Evolutionary conservation across 1,284 basidiomycete genomes (phyloP).

Genomic region (Sporisorium exsertum): DNA sequence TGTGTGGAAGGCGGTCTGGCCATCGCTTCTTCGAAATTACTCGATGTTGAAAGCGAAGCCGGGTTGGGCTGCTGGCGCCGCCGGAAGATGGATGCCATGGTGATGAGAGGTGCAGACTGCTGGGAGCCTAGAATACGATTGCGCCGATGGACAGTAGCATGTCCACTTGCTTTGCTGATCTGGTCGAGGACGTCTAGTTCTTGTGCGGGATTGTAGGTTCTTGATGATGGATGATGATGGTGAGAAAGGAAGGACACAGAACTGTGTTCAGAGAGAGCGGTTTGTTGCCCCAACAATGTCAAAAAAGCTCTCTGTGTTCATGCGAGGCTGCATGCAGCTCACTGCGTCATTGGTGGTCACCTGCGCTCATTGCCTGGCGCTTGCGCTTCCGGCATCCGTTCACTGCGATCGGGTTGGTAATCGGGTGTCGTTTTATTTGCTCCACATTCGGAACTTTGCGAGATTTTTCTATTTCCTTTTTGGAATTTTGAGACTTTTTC

Average conservation of each 20-base stretch:
- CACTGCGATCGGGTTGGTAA: too few species aligned
- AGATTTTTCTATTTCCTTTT: constrained; percentile 11
- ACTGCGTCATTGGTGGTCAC: constrained; percentile 28
- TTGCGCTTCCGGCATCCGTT: not conserved
- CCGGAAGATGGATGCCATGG: constrained; percentile 42
- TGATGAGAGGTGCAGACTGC: not conserved
- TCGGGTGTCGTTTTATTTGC: not conserved
- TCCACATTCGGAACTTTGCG: too few species aligned
- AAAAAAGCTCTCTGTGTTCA: not conserved
- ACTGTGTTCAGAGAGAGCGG: not conserved
- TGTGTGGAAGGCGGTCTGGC: constrained; percentile 6
- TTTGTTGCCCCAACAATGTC: constrained; percentile 15
- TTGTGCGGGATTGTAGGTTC: not conserved
- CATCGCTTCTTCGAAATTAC: constrained; percentile 14
- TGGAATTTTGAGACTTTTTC: not conserved
- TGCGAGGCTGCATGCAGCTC: constrained; percentile 1
- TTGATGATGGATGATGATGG: not conserved
- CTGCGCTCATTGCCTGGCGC: not conserved
- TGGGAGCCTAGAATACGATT: not conserved
- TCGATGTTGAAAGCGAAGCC: constrained; percentile 17
- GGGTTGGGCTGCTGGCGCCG: constrained; percentile 45
- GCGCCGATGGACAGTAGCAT: not conserved
- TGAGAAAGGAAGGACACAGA: not conserved
- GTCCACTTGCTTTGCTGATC: not conserved
- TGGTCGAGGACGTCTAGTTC: not conserved